Conservation (phyloP, 768 basidiomycete species). For the Pleurotus platypus region DNA sequence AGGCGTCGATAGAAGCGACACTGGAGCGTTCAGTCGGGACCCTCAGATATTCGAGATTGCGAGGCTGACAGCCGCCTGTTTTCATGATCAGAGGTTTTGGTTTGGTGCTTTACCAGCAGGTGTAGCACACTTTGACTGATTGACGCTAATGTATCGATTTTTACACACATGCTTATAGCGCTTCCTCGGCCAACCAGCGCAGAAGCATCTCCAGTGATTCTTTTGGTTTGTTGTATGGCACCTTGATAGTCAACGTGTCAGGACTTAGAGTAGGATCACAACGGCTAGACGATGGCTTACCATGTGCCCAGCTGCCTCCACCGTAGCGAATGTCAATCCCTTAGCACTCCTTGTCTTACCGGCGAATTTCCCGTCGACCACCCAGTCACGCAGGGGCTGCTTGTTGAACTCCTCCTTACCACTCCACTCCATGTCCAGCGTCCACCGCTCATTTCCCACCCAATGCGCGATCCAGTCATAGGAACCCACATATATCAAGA, state of each 20-base stretch:
- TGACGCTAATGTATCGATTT: no score
- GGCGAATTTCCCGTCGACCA: constrained; percentile 39
- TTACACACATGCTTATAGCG: constrained; percentile 7
- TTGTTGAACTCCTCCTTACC: constrained; percentile 38
- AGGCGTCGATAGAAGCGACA: not conserved
- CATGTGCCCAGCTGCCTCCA: constrained; percentile 72
- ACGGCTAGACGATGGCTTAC: constrained; percentile 24
- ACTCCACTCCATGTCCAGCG: constrained; percentile 35
- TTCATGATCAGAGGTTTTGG: no score
- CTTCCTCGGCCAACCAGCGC: constrained; percentile 37
- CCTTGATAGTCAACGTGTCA: constrained; percentile 25
- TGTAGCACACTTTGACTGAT: no score
- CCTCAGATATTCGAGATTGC: not conserved
- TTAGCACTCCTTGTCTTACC: constrained; percentile 36
- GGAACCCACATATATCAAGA: constrained; percentile 55
- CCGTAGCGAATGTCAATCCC: constrained; percentile 60
- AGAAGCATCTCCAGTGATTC: constrained; percentile 48
- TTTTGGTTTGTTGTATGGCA: constrained; percentile 61
- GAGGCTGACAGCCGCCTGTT: no score
- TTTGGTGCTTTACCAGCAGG: no score
- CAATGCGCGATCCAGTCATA: constrained; percentile 62
- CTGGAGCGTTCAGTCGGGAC: not conserved
- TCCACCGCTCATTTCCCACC: constrained; percentile 44
- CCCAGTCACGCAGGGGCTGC: constrained; percentile 54
- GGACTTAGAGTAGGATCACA: not conserved